Evolutionary conservation across 768 basidiomycete species (phyloP), one percentile per base, ranked within the genome.

Genomic region (Hericium coralloides): DNA sequence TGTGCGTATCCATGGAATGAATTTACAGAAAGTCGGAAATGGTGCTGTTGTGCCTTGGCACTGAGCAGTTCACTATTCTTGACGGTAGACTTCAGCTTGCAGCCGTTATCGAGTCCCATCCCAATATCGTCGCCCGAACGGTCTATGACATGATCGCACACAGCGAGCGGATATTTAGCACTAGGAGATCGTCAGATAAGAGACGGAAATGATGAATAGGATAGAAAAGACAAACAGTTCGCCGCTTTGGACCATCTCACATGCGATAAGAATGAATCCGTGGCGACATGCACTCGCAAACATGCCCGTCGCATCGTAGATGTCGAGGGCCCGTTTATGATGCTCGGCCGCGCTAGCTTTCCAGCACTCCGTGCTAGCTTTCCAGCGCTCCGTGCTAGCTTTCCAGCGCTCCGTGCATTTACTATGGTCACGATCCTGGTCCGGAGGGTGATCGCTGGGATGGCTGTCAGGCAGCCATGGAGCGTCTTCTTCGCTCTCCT

Each of bases 1-100:
- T 55, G 53, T 23, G 43, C 53, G 15, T 37, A 55, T 15, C 53
- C 22, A 23, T 55, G 53, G 23, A 55, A 55, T 8, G 53, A 38
- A 18, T 55, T 37, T 7, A 55, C 53, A 15, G 25, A 12, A 9
- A 51, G 50, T 25, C 15, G 22, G 1, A 51, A 25, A 17, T n/a
- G 38, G 18, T 39, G 36, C 22, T 31, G 9, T 2, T 31, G 2
- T 12, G 53, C 53, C 20, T 14, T 10, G 39, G 18, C 9, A 15
- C 53, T 22, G 4, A 55, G 9, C 9, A 39, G 53, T 20, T 38
- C 25, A 22, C 39, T 55, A 9, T 12, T 18, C 12, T 26, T n/a
- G 8, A 55, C 53, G 7, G 53, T 55, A 2, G 20, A 9, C 2
- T 43, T 20, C 12, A 55, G 14, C 1, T n/a, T 15, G 26, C 53